Evolutionary conservation across 208 protist species (phyloP).

Genomic region (Leishmania guyanensis): DNA sequence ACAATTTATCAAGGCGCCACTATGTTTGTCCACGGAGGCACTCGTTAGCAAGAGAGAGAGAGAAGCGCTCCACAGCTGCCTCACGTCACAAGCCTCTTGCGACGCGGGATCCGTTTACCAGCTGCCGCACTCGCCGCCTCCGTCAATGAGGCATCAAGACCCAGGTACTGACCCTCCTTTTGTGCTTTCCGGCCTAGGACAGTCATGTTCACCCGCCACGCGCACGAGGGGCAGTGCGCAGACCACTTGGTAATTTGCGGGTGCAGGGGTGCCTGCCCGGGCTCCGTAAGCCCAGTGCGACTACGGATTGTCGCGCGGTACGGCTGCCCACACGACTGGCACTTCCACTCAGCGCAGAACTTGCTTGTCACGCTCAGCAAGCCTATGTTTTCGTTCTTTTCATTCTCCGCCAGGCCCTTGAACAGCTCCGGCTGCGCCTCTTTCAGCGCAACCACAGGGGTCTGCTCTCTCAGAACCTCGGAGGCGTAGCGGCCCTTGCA

Average conservation of each 20-base stretch:
- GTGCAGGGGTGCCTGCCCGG: constrained; percentile 65
- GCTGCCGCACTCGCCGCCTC: constrained; percentile 5
- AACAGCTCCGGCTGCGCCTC: constrained; percentile 48
- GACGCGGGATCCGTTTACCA: constrained; percentile 41
- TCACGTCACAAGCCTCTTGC: constrained; percentile 54
- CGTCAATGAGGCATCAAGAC: constrained; percentile 37
- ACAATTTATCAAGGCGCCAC: background rate
- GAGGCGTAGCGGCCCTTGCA: constrained; percentile 77
- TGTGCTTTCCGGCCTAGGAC: constrained; percentile 40
- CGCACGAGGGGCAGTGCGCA: constrained; percentile 63
- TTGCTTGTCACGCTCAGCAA: constrained; percentile 64
- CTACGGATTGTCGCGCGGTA: constrained; percentile 77
- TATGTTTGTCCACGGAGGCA: background rate
- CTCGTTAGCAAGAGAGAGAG: background rate
- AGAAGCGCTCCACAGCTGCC: background rate
- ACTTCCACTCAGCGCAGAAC: constrained; percentile 80
- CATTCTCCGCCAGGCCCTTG: constrained; percentile 43
- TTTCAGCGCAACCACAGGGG: constrained; percentile 22
- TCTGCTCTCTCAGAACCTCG: constrained; percentile 74
- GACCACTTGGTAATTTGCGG: constrained; percentile 52
- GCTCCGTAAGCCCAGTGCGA: constrained; percentile 70
- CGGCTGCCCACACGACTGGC: constrained; percentile 48
- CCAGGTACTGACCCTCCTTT: constrained; percentile 61
- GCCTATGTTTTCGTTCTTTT: constrained; percentile 59
- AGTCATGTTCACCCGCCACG: constrained; percentile 66